Evolutionary conservation across 768 basidiomycete species (phyloP).

Genomic region (Amyloporia xantha): DNA sequence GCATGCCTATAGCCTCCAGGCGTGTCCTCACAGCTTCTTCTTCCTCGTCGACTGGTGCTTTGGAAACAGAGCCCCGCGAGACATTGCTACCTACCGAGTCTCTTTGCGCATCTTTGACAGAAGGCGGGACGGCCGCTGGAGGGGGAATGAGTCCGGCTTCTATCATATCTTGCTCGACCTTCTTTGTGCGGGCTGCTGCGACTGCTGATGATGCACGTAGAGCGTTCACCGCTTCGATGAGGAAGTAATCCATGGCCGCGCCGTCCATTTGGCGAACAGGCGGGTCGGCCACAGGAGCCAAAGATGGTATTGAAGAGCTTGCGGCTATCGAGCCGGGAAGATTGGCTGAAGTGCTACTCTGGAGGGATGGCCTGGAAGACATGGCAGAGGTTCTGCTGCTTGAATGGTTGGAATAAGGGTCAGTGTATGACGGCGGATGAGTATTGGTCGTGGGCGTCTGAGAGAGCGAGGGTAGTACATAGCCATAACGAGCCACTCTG

Average conservation of each 20-base stretch:
- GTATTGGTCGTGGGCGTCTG: not conserved
- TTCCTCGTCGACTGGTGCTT: constrained; percentile 47
- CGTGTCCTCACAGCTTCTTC: constrained; percentile 64
- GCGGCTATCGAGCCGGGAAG: constrained; percentile 13
- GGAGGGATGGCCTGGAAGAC: constrained; percentile 14
- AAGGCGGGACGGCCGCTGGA: constrained; percentile 34
- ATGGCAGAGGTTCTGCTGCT: constrained; percentile 4
- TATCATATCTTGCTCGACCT: constrained; percentile 72
- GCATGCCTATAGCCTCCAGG: constrained; percentile 77
- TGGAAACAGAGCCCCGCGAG: constrained; percentile 17
- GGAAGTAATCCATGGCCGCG: constrained; percentile 76
- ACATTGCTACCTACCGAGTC: constrained; percentile 30
- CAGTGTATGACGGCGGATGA: not conserved
- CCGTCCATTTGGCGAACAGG: constrained; percentile 56
- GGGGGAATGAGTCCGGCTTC: constrained; percentile 68
- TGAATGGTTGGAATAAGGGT: constrained; percentile 1
- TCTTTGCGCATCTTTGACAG: constrained; percentile 33
- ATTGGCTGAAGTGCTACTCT: constrained; percentile 3
- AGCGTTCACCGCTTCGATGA: constrained; percentile 73
- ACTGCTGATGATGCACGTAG: constrained; percentile 69
- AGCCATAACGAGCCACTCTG: too few species aligned
- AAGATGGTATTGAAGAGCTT: constrained; percentile 18
- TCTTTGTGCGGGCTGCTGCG: constrained; percentile 59
- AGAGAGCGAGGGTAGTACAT: too few species aligned
- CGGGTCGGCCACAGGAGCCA: constrained; percentile 60